Evolutionary conservation across 225 moss, liverwort and hornwort genomes (phyloP), one percentile per base, ranked within the genome.

Genomic region (Marchantia polymorpha): DNA sequence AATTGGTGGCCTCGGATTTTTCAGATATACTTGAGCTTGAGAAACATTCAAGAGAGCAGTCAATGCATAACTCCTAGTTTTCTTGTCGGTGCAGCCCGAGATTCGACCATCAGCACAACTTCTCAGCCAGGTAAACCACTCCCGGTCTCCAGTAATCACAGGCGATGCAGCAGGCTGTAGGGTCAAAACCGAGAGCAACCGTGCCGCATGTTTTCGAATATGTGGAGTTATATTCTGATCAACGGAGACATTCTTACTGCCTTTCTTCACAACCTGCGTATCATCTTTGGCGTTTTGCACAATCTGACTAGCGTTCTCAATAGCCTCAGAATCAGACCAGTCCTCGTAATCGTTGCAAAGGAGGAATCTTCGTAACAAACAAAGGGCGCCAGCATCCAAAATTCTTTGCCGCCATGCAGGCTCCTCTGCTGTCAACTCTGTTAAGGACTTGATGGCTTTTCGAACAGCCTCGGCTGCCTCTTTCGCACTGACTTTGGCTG

Each of bases 351-450:
- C 99, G 78, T 88, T 87, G 85, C 89, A 88, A 68, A 99, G 88
- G 79, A 99, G 73, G 78, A 95, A 87, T 64, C 95, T 90, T 77
- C 93, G 83, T 74, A 99, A 66, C 77, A 99, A 87, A 84, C 86
- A 91, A 69, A 99, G 84, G 79, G 91, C 95, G 71, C 99, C 99
- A 77, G 92, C 93, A 80, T 99, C 93, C 77, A 95, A 70, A 65
- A 99, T 88, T 84, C 95, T 88, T 79, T 92, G 90, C 71, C 95
- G 86, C 87, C 88, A 82, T 58, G 88, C 86, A 83, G 90, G 89
- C 75, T 93, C 90, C 89, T 99, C 99, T 81, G 95, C 92, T 79
- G 90, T 90, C 83, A 99, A 85, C 85, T 92, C 93, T 79, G 99
- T 91, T 81, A 99, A 86, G 70, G 95, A 89, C 89, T 99, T 99